phyloP scores from a whole-genome alignment of 2,329 filamentous ascomycete species.

The Aspergillus sp. region DNA sequence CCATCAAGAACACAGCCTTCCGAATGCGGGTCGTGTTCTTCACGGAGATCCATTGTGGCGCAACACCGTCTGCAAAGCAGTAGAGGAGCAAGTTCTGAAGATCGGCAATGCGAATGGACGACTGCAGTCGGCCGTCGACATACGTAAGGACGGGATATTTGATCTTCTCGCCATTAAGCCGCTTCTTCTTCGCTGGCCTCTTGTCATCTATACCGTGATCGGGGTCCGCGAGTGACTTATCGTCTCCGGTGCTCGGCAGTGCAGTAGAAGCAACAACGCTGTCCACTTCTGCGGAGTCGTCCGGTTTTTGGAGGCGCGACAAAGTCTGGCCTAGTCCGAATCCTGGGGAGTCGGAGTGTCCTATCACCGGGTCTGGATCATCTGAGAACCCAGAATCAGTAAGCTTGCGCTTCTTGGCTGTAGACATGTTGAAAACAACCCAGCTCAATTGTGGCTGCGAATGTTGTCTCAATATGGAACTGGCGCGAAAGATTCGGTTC shows the following conservation, averaged over 20 bases:
- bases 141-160: constrained; percentile 61
- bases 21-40: constrained; percentile 59
- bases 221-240: constrained; percentile 8
- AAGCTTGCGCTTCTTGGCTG: constrained; percentile 41
- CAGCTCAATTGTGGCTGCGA: not conserved
- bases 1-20: constrained; percentile 88
- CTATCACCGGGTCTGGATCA: constrained; percentile 30
- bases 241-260: constrained; percentile 1
- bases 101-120: constrained; percentile 61
- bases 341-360: constrained; percentile 19
- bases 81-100: constrained; percentile 64
- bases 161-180: constrained; percentile 46
- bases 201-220: constrained; percentile 25
- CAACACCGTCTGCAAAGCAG: constrained; percentile 63
- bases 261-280: constrained; percentile 8
- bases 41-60: constrained; percentile 67
- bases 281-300: constrained; percentile 18
- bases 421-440: constrained; percentile 24
- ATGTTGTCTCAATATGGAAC: not conserved
- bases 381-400: constrained; percentile 25
- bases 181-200: constrained; percentile 36
- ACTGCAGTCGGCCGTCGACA: constrained; percentile 57
- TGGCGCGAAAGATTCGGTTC: constrained; percentile 3
- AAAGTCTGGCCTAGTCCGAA: constrained; percentile 40
- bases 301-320: constrained; percentile 33